Conservation (phyloP, 2,329 filamentous ascomycete species). For the Aspergillus brunneoviolaceus region DNA sequence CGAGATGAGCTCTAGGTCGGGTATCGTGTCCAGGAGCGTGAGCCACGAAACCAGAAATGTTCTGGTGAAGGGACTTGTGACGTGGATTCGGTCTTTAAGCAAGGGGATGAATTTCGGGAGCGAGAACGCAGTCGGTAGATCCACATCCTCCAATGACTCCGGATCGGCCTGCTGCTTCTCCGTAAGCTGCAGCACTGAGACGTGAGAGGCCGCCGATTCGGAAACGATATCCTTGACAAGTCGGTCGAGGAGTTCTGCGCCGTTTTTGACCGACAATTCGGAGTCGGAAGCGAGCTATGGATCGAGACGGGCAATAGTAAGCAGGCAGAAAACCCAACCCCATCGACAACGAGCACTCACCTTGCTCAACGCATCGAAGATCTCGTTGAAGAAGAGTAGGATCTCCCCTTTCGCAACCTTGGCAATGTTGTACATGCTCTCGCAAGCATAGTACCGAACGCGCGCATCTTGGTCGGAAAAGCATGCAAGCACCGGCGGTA, state of each 20-base stretch:
- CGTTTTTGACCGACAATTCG: conserved; percentile 96
- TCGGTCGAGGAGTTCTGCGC: conserved; percentile 89
- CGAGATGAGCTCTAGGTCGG: conserved; percentile 89
- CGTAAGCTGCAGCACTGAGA: conserved; percentile 75
- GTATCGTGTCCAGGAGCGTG: conserved; percentile 89
- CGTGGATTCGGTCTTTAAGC: conserved; percentile 88
- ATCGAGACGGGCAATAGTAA: conserved; percentile 13
- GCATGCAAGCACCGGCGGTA: conserved; percentile 93
- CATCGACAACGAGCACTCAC: conserved; percentile 48
- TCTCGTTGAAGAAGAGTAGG: conserved; percentile 94
- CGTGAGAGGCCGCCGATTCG: conserved; percentile 90
- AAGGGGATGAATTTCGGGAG: conserved; percentile 87
- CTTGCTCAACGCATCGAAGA: conserved; percentile 97
- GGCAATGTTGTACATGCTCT: conserved; percentile 99
- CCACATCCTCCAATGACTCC: conserved; percentile 38
- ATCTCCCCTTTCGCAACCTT: conserved; percentile 99
- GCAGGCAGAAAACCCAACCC: conserved; percentile 1
- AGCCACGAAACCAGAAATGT: conserved; percentile 97
- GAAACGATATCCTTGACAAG: conserved; percentile 95
- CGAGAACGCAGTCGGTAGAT: conserved; percentile 86
- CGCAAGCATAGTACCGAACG: conserved; percentile 96
- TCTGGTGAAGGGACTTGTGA: conserved; percentile 89
- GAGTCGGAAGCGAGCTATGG: conserved; percentile 86
- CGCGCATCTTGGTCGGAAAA: conserved; percentile 97
- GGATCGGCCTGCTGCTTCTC: conserved; percentile 49